phyloP scores from a whole-genome alignment of 305 asterid genomes.

The Fraxinus platypoda region DNA sequence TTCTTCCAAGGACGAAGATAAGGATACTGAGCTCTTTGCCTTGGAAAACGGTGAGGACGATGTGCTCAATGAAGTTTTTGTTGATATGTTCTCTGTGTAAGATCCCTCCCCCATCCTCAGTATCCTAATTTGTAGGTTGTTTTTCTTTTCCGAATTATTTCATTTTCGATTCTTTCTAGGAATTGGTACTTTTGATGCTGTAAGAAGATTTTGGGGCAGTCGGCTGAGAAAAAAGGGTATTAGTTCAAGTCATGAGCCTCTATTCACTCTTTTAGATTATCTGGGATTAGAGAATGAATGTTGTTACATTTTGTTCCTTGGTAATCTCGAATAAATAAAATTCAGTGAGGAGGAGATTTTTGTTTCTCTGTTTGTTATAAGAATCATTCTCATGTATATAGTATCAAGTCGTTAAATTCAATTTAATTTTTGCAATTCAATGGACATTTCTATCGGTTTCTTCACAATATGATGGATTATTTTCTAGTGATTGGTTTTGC shows the following conservation, averaged over 20 bases:
- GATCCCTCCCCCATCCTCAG: constrained; percentile 28
- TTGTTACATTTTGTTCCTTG: neutral
- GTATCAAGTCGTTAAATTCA: neutral
- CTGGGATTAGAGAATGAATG: neutral
- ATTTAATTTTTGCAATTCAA: neutral
- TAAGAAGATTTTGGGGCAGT: neutral
- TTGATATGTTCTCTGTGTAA: constrained; percentile 88
- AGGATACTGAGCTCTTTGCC: constrained; percentile 68
- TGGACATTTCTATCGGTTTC: neutral
- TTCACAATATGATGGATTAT: neutral
- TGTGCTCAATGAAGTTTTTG: constrained; percentile 90
- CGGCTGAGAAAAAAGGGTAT: neutral
- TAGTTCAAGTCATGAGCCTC: neutral
- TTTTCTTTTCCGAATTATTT: neutral
- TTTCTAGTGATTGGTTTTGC: neutral
- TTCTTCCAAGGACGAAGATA: constrained; percentile 55
- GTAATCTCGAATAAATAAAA: neutral
- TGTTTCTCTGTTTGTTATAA: neutral
- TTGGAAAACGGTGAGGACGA: constrained; percentile 93
- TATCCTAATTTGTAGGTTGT: neutral
- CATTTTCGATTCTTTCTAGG: neutral
- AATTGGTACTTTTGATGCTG: neutral
- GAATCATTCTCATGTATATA: neutral
- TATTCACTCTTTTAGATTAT: neutral
- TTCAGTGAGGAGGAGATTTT: neutral